A percentile compares a stretch with the other conserved stretches of the same genome.
Conservation (phyloP, 1,284 basidiomycete species). For the Cronartium quercuum region DNA sequence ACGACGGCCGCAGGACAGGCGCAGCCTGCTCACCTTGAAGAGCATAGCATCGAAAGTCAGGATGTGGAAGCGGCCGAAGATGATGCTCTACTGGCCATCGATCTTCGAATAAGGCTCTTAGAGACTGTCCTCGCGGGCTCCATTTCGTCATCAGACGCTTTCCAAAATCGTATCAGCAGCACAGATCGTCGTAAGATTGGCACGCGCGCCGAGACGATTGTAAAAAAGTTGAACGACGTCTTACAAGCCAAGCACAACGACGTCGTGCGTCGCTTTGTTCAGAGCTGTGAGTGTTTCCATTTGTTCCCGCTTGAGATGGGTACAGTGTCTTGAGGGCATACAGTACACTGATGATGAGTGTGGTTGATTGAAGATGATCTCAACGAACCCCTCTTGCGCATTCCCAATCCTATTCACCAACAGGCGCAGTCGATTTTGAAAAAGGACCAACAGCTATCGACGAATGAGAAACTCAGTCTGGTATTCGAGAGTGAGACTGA, state of each 20-base stretch:
- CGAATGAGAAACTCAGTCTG: slow-evolving; percentile 42
- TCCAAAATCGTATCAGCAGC: slow-evolving; percentile 6
- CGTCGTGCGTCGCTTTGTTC: slow-evolving; percentile 43
- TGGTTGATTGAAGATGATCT: slow-evolving; percentile 42
- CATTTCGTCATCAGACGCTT: slow-evolving; percentile 33
- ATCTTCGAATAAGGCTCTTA: slow-evolving; percentile 45
- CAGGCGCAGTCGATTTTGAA: slow-evolving; percentile 4
- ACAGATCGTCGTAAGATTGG: background rate
- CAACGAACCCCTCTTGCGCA: slow-evolving; percentile 44
- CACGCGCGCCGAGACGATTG: background rate
- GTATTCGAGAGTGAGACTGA: slow-evolving; percentile 45
- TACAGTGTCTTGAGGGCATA: too few relatives aligned
- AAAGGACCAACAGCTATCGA: slow-evolving; percentile 27
- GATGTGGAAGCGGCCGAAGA: background rate
- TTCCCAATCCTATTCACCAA: slow-evolving; percentile 27
- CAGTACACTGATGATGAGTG: background rate
- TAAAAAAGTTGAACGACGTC: slow-evolving; percentile 30
- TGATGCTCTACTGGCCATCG: slow-evolving; percentile 41
- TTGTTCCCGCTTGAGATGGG: too few relatives aligned
- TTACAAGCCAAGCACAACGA: slow-evolving; percentile 42
- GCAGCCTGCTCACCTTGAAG: background rate
- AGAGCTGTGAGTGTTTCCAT: slow-evolving; percentile 41
- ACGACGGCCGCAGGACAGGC: background rate
- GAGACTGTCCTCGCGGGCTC: slow-evolving; percentile 42
- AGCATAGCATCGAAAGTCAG: background rate